Conservation (phyloP, 2,329 filamentous ascomycete species). For the Akanthomyces uredinophilus region DNA sequence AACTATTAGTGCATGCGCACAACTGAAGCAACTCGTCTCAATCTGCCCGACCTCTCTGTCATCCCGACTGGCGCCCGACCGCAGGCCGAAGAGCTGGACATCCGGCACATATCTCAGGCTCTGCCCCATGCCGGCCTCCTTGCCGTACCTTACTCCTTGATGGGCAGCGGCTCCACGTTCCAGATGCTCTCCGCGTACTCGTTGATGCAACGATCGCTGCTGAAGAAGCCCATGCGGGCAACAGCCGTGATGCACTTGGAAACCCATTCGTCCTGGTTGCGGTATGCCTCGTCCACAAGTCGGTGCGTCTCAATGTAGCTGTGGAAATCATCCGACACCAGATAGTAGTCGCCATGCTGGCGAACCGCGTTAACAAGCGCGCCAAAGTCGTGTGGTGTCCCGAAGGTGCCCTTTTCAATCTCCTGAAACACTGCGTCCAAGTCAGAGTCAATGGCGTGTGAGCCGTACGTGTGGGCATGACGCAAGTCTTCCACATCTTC, state of each 20-base stretch:
- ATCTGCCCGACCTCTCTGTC: background rate
- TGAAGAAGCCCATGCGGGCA: slow-evolving; percentile 95
- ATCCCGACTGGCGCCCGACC: background rate
- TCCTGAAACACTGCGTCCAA: slow-evolving; percentile 77
- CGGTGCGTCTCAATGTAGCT: slow-evolving; percentile 89
- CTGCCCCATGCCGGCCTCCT: no score
- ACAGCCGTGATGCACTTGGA: slow-evolving; percentile 86
- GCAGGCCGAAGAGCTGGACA: background rate
- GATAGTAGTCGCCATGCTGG: slow-evolving; percentile 94
- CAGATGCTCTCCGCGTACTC: slow-evolving; percentile 97
- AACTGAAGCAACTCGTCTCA: background rate
- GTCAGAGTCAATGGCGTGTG: slow-evolving; percentile 70
- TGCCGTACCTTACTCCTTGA: slow-evolving; percentile 29
- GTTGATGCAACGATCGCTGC: slow-evolving; percentile 88
- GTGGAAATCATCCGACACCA: slow-evolving; percentile 95
- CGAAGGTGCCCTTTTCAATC: slow-evolving; percentile 78
- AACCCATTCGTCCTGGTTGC: slow-evolving; percentile 87
- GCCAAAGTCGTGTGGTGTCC: slow-evolving; percentile 71
- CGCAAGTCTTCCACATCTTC: slow-evolving; percentile 97
- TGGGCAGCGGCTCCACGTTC: slow-evolving; percentile 80
- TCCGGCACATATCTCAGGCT: no score
- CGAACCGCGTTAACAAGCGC: slow-evolving; percentile 79
- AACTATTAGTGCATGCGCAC: background rate
- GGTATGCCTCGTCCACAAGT: slow-evolving; percentile 87
- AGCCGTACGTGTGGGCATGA: slow-evolving; percentile 79